A percentile compares a stretch with the other conserved stretches of the same genome.
Evolutionary conservation across 1,284 basidiomycete genomes (phyloP).

Genomic region (Meira nashicola): DNA sequence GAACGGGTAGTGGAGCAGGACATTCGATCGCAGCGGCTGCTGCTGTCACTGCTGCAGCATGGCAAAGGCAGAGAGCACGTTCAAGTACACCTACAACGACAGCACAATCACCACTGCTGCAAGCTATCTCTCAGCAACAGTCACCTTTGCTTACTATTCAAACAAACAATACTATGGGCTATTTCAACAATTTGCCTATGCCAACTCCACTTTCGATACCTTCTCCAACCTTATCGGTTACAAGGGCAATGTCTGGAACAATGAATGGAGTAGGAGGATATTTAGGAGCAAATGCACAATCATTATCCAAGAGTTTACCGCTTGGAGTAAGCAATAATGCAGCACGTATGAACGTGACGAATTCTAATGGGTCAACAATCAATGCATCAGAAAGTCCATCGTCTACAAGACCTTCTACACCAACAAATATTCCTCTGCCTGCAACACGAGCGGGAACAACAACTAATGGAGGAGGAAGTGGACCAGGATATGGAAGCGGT

Average conservation of each 20-base stretch:
- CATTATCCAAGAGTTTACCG: neutral
- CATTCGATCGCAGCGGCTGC: neutral
- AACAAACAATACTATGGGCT: conserved; percentile 7
- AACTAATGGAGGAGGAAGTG: conserved; percentile 1
- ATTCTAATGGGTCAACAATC: neutral
- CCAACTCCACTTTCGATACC: conserved; percentile 18
- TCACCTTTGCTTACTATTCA: neutral
- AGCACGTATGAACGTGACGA: no score
- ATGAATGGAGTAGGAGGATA: neutral
- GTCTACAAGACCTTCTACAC: neutral
- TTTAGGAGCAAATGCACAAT: neutral
- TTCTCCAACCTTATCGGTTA: neutral
- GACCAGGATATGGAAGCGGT: conserved; percentile 13
- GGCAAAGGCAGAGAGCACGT: neutral
- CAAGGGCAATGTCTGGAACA: neutral
- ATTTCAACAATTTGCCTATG: conserved; percentile 20
- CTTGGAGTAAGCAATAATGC: neutral
- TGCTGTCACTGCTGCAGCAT: neutral
- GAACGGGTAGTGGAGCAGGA: neutral
- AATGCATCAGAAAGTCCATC: neutral
- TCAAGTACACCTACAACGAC: conserved; percentile 6
- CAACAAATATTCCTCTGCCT: neutral
- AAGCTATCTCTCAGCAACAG: neutral
- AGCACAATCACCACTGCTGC: neutral
- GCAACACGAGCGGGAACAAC: neutral